These are phyloP conservation scores for Alternaria tenuissima DNA, from an alignment of 2,329 filamentous ascomycete species.

Conservation along the genomic window DNA sequence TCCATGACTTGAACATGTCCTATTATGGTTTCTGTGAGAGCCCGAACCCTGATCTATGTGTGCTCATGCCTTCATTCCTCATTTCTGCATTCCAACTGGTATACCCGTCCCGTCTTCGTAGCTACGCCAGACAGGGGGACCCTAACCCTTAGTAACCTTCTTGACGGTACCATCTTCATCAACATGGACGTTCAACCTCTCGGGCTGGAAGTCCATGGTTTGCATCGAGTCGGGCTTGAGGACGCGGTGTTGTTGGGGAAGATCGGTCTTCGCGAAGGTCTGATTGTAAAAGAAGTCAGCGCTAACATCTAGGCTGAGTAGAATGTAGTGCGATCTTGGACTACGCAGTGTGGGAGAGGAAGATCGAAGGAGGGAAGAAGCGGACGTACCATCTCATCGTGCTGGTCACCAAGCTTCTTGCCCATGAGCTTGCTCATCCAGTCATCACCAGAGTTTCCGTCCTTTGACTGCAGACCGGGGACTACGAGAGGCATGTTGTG, in stretches of 20 bases:
- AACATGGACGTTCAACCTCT: constrained; percentile 60
- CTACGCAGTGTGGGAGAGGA: background rate
- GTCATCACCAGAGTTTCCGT: constrained; percentile 45
- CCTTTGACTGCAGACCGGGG: constrained; percentile 55
- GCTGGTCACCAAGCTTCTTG: constrained; percentile 60
- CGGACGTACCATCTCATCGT: constrained; percentile 52
- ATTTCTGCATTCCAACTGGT: background rate
- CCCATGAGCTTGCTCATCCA: constrained; percentile 60
- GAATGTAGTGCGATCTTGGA: background rate
- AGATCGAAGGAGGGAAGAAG: constrained; percentile 6
- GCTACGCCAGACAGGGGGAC: background rate
- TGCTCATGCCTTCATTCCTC: background rate
- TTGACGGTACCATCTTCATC: constrained; percentile 58
- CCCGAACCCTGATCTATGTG: background rate
- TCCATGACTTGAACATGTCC: background rate
- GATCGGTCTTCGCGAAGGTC: constrained; percentile 61
- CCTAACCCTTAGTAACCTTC: constrained; percentile 58
- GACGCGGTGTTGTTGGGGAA: constrained; percentile 58
- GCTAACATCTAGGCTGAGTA: background rate
- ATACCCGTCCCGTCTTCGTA: background rate
- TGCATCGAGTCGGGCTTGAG: constrained; percentile 56
- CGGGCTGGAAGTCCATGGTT: constrained; percentile 59
- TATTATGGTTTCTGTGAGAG: background rate
- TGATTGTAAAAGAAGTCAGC: constrained; percentile 19
- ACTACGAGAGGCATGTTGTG: constrained; percentile 61